These are phyloP conservation scores for Verticillium tricorpus DNA, from an alignment of 2,329 filamentous ascomycete species.

Conservation along the genomic window DNA sequence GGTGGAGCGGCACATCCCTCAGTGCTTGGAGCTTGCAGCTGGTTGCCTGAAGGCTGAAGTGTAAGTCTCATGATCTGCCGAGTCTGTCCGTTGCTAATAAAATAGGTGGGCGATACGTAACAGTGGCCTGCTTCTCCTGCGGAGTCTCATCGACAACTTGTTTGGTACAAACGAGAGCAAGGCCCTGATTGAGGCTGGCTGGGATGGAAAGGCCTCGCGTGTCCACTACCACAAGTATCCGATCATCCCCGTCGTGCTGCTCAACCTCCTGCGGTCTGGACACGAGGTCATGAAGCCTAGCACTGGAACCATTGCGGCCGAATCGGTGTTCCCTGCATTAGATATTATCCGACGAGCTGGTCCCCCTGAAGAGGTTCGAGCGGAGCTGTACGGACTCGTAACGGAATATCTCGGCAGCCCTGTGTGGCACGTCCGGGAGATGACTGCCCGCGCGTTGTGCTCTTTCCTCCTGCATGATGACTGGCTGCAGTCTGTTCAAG, in stretches of 20 bases:
- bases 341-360: conserved; percentile 72
- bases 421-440: conserved; percentile 78
- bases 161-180: conserved; percentile 74
- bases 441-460: conserved; percentile 69
- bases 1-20: conserved; percentile 69
- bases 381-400: conserved; percentile 54
- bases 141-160: conserved; percentile 75
- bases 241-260: conserved; percentile 57
- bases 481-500: conserved; percentile 38
- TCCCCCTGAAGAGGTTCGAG: conserved; percentile 53
- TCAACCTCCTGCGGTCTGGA: conserved; percentile 55
- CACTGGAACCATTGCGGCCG: conserved; percentile 40
- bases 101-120: conserved; percentile 87
- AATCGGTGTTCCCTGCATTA: conserved; percentile 78
- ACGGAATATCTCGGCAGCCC: conserved; percentile 60
- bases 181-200: conserved; percentile 52
- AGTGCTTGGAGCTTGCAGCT: conserved; percentile 74
- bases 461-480: conserved; percentile 52
- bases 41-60: conserved; percentile 73
- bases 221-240: conserved; percentile 69
- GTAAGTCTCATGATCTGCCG: conserved; percentile 37
- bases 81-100: conserved; percentile 1
- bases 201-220: conserved; percentile 59
- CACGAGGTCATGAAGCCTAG: conserved; percentile 37
- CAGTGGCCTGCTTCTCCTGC: conserved; percentile 83